Evolutionary conservation across 345 rosid species (phyloP).

Genomic region (Litchi chinensis): DNA sequence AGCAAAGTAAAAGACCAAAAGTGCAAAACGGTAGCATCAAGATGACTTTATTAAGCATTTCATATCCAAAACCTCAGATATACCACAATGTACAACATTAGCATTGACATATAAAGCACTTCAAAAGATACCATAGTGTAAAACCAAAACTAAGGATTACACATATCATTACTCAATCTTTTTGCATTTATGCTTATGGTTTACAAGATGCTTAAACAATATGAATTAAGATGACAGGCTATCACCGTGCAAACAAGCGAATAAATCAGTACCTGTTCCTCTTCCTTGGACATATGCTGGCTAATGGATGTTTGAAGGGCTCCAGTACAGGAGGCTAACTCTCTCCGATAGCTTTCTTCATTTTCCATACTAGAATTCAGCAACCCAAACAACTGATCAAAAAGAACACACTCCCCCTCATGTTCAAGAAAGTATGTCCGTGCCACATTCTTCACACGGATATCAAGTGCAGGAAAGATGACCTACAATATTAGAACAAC

Average conservation of each 20-base stretch:
- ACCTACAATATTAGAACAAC: slow-evolving; percentile 48
- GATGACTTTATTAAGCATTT: not conserved
- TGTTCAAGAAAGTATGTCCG: slow-evolving; percentile 88
- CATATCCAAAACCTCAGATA: slow-evolving; percentile 5
- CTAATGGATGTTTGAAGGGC: slow-evolving; percentile 82
- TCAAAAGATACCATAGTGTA: not conserved
- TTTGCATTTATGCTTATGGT: slow-evolving; percentile 10
- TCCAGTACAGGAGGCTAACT: slow-evolving; percentile 78
- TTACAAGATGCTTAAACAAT: slow-evolving; percentile 9
- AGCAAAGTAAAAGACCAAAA: slow-evolving; percentile 4
- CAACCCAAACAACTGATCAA: slow-evolving; percentile 71
- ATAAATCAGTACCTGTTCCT: slow-evolving; percentile 62
- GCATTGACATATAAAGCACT: not conserved
- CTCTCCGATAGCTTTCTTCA: slow-evolving; percentile 63
- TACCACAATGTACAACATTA: not conserved
- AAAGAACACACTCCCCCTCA: slow-evolving; percentile 75
- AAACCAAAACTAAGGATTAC: slow-evolving; percentile 1
- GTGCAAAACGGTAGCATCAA: not conserved
- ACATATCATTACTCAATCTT: slow-evolving; percentile 10
- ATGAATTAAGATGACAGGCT: not conserved
- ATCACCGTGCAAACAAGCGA: not conserved
- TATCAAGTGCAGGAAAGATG: slow-evolving; percentile 84
- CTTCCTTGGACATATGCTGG: slow-evolving; percentile 97
- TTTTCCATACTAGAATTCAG: slow-evolving; percentile 57
- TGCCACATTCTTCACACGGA: slow-evolving; percentile 89